Evolutionary conservation across 2,329 filamentous ascomycete genomes (phyloP), one percentile per base, ranked within the genome.

Genomic region (Claviceps sorghi): DNA sequence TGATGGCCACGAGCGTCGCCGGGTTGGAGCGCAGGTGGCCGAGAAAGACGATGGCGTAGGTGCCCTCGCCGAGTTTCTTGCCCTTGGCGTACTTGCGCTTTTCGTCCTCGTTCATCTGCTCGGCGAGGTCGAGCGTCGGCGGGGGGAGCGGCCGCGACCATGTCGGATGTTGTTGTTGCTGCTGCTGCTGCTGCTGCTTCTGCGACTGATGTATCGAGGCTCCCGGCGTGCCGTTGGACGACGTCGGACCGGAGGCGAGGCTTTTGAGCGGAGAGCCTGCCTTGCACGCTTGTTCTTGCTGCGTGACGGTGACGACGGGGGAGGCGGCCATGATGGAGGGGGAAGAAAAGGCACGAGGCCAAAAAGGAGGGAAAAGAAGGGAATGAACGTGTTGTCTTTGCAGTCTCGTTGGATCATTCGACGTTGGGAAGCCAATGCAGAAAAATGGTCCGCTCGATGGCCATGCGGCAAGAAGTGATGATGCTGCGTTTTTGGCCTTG

Each of bases 41-140:
- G 51, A 90, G 81, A 73, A 89, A 96, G 62, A 98, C 93, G 62
- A 94, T 84, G 65, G 93, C 93, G 67, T 98, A 98, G 57, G 93
- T 97, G 72, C 93, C 93, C 69, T 95, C 88, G 67, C 93, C 93
- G 55, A 98, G 80, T 65, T 93, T 93, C 66, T 86, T 89, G 63
- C 88, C 88, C 73, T 94, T 95, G 58, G 93, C 79, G 67, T 95
- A 98, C 74, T 93, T 95, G 59, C 79, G 78, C 67, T 89, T 88
- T 62, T 88, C 85, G 49, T 85, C 80, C 54, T 87, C 82, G 64
- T 91, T 91, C 66, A 90, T 76, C 64, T 88, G 83, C 68, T 91
- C 86, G n/a, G 86, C 76, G n/a, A 82, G 66, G 61, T 84, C 80
- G 53, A 80, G 69, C 17, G 68, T 71, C 13, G 69, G 59, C 9